Evolutionary conservation across 78 protist species (phyloP).

Genomic region (slime mould (Dictyostelium discoideum)): DNA sequence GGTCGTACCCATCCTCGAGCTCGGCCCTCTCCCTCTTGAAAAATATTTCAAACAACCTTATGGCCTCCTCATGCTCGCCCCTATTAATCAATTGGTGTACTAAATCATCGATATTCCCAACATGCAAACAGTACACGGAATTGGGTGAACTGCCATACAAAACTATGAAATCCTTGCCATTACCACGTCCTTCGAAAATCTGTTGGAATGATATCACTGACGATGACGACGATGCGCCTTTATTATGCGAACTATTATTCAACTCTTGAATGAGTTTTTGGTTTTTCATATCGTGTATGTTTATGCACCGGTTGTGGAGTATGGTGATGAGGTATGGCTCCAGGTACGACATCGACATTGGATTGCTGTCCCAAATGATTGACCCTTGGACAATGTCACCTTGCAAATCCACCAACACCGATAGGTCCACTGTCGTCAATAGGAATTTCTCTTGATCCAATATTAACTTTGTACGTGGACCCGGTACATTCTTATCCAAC

Average conservation of each 20-base stretch:
- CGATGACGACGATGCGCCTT: neutral
- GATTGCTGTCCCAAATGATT: slow-evolving; percentile 18
- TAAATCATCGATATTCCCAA: slow-evolving; percentile 17
- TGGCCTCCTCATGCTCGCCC: slow-evolving; percentile 70
- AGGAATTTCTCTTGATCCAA: slow-evolving; percentile 5
- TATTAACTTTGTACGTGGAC: slow-evolving; percentile 26
- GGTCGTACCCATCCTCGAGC: slow-evolving; percentile 42
- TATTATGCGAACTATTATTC: neutral
- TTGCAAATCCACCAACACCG: slow-evolving; percentile 18
- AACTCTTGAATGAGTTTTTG: slow-evolving; percentile 14
- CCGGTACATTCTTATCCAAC: slow-evolving; percentile 6
- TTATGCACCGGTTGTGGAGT: neutral
- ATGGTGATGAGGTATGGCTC: slow-evolving; percentile 36
- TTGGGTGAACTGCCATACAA: neutral
- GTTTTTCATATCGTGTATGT: slow-evolving; percentile 35
- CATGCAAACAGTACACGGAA: slow-evolving; percentile 33
- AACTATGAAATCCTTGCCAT: slow-evolving; percentile 32
- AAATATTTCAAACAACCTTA: slow-evolving; percentile 44
- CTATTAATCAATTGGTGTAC: slow-evolving; percentile 2
- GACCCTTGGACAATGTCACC: slow-evolving; percentile 45
- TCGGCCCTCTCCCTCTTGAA: slow-evolving; percentile 4
- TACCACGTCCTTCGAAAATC: slow-evolving; percentile 39
- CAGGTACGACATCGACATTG: slow-evolving; percentile 16
- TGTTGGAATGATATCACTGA: neutral
- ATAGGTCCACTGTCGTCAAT: slow-evolving; percentile 14